Evolutionary conservation across 805 yeast species (phyloP), one percentile per base, ranked within the genome.

Genomic region (Metschnikowia orientalis): DNA sequence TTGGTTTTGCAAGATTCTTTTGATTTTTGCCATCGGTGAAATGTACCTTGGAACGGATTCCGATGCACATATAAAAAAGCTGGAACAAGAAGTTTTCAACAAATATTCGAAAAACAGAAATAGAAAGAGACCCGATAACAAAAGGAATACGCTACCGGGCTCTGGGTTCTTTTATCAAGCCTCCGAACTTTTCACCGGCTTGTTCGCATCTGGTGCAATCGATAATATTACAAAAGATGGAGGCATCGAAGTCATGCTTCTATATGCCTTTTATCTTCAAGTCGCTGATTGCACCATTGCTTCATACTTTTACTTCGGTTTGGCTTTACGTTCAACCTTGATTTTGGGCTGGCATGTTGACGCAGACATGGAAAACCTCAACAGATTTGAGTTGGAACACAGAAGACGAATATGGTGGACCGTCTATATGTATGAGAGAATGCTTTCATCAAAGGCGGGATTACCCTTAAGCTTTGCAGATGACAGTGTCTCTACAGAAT

Each of bases 241-340:
- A 23, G 88, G 89, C 38, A 73, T 83, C 14, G 94, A 83, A 53
- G 87, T 81, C 2, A 63, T 81, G 62, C 55, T 83, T 16, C 58
- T 83, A 11, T 82, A 82, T 57, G 90, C 90, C 0, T 83, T 83
- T 48, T 83, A 80, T 51, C 59, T 83, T 18, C 94, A 83, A 54
- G 90, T 83, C 17, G 90, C 90, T 0, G 94, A 83, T 51, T 81
- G 88, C 50, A 83, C 89, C 1, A 79, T 82, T 6, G 83, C 89
- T 1, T 81, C 89, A 3, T 83, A 83, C 47, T 81, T 83, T 49
- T 83, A 82, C 55, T 81, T 83, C 56, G 89, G 89, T 3, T 68
- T 79, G 38, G 90, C 90, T 0, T 54, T 83, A 22, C 64, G 89
- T 37, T 77, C 89, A 0, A 77, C 87, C 6, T 61, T 83, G 34